Conservation (phyloP, 352 stramenopile genomes). For the Phytophthora megakarya region DNA sequence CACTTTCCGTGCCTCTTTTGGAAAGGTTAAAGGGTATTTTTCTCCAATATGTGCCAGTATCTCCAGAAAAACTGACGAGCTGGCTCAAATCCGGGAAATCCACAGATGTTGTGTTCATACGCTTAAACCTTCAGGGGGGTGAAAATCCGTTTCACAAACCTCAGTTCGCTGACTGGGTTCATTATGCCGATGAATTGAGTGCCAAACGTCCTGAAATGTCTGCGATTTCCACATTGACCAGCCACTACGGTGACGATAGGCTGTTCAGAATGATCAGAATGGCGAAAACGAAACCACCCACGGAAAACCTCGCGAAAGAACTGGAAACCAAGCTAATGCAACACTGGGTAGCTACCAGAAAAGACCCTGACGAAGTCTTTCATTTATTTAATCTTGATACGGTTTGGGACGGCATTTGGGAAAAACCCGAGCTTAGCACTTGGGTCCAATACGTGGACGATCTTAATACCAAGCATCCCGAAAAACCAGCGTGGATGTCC, state of each 20-base stretch:
- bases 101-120: not conserved
- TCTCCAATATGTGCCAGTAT: too few relatives aligned
- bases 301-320: not conserved
- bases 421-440: not conserved
- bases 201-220: not conserved
- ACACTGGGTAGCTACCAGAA: not conserved
- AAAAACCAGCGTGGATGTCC: not conserved
- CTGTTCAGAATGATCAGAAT: conserved; percentile 1
- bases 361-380: conserved; percentile 3
- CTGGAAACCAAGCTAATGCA: not conserved
- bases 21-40: too few relatives aligned
- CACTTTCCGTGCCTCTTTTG: too few relatives aligned
- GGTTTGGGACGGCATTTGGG: not conserved
- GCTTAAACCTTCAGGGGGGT: not conserved
- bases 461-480: too few relatives aligned
- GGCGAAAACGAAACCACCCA: not conserved
- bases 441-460: not conserved
- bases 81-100: not conserved
- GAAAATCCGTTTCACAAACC: not conserved
- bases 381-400: not conserved
- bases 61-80: not conserved
- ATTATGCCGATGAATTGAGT: conserved; percentile 6
- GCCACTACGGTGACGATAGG: not conserved
- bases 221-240: not conserved
- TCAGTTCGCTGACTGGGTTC: not conserved